Conservation (phyloP, 1,284 basidiomycete genomes). For the Leccinum pseudoinsigne region DNA sequence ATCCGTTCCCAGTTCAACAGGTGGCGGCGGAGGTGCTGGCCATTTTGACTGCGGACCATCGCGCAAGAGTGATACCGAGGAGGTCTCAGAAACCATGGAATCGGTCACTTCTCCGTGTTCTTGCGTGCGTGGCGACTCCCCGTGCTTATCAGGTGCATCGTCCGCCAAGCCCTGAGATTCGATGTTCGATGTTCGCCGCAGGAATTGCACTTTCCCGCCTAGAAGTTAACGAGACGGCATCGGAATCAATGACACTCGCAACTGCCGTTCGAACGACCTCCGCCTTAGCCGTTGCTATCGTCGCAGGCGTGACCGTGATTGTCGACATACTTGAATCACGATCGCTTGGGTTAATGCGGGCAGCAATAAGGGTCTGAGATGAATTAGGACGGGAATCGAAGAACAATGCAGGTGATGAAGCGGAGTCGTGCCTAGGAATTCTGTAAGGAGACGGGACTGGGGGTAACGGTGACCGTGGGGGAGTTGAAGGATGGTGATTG, state of each 20-base stretch:
- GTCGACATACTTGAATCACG: slow-evolving; percentile 54
- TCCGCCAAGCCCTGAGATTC: slow-evolving; percentile 1
- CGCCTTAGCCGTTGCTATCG: slow-evolving; percentile 39
- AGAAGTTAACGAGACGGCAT: slow-evolving; percentile 22
- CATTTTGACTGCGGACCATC: slow-evolving; percentile 26
- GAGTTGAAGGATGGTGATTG: slow-evolving; percentile 7
- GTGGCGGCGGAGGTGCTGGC: slow-evolving; percentile 32
- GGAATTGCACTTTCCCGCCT: slow-evolving; percentile 16
- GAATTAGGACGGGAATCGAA: slow-evolving; percentile 17
- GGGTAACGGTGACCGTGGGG: slow-evolving; percentile 13
- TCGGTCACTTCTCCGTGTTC: slow-evolving; percentile 15
- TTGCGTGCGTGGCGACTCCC: slow-evolving; percentile 11
- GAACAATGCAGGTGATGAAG: slow-evolving; percentile 3
- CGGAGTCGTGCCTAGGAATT: slow-evolving; percentile 1
- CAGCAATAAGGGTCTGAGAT: slow-evolving; percentile 20
- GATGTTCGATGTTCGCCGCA: slow-evolving; percentile 9
- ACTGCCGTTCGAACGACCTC: slow-evolving; percentile 44
- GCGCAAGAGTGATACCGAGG: slow-evolving; percentile 25
- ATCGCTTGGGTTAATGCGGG: slow-evolving; percentile 26
- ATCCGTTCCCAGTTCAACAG: slow-evolving; percentile 27
- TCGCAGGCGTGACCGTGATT: slow-evolving; percentile 48
- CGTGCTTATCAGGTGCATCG: background rate
- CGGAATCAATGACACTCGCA: slow-evolving; percentile 44
- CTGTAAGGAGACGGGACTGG: slow-evolving; percentile 12
- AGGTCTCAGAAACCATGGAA: slow-evolving; percentile 16